Evolutionary conservation across 2,329 filamentous ascomycete genomes (phyloP), one percentile per base, ranked within the genome.

Genomic region (Colletotrichum tropicale): DNA sequence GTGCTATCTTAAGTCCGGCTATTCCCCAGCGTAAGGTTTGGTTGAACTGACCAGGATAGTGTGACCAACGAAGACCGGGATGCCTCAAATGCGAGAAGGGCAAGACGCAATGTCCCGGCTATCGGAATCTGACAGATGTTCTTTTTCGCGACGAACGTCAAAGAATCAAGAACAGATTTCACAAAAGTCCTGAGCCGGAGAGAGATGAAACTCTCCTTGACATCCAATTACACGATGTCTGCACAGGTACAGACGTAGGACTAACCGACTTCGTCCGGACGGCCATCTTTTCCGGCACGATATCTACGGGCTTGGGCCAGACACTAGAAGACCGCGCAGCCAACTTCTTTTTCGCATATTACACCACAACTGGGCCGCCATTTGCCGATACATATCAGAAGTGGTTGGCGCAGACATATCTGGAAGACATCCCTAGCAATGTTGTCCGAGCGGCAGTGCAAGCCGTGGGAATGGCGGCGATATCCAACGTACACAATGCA

Each of bases 71-170:
- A 21, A 79, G 66, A 52, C 81, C 81, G 2, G 70, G 34, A 55
- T 82, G 81, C 62, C 56, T 80, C 24, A 79, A 70, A 64, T 82
- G 81, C 65, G 77, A 80, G 58, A 81, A 79, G 34, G 56, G 69
- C 12, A 74, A 76, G 18, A 74, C 28, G n/a, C 30, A 72, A 32
- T 82, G 81, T 52, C 80, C 78, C 3, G 80, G 81, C 16, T 82
- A 78, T 43, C 78, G 81, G n/a, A 58, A 81, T 48, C 69, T 82
- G 1, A 30, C 68, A 12, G 66, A 79, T 18, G 48, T 81, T 24
- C 4, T 79, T 1, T 82, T 82, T 48, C 79, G 81, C 9, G 78
- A 82, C 66, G 80, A 82, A 68, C 77, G 78, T 36, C 52, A 69
- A 58, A 70, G 78, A 62, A 77, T 78, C 6, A 78, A 74, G n/a